Conservation (phyloP, 2,329 filamentous ascomycete genomes). For the Fusarium decemcellulare region DNA sequence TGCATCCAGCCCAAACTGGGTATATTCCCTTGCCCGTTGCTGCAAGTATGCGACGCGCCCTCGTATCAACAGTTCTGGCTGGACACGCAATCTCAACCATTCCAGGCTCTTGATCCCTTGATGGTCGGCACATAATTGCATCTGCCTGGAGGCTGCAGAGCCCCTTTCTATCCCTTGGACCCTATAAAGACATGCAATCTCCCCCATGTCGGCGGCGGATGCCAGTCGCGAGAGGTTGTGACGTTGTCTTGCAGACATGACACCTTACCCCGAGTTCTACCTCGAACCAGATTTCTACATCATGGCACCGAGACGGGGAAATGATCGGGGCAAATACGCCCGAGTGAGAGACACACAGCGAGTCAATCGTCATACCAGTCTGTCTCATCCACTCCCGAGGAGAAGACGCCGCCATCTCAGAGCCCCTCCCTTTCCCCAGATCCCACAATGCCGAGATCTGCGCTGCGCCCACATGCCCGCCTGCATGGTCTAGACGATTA, state of each 20-base stretch:
- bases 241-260: slow-evolving; percentile 26
- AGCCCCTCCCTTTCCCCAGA: slow-evolving; percentile 21
- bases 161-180: slow-evolving; percentile 17
- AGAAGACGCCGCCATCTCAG: not conserved
- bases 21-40: slow-evolving; percentile 25
- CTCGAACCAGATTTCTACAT: slow-evolving; percentile 5
- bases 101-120: slow-evolving; percentile 26
- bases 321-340: slow-evolving; percentile 32
- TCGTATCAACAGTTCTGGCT: slow-evolving; percentile 3
- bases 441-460: slow-evolving; percentile 32
- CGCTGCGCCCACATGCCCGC: slow-evolving; percentile 18
- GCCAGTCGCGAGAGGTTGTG: slow-evolving; percentile 27
- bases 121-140: slow-evolving; percentile 2
- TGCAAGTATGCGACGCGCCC: slow-evolving; percentile 30
- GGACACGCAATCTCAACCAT: slow-evolving; percentile 38
- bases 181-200: slow-evolving; percentile 40
- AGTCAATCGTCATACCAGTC: slow-evolving; percentile 27
- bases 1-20: slow-evolving; percentile 36
- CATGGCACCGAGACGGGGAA: slow-evolving; percentile 31
- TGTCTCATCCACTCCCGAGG: slow-evolving; percentile 4
- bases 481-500: slow-evolving; percentile 1
- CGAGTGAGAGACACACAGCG: slow-evolving; percentile 7
- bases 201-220: slow-evolving; percentile 18
- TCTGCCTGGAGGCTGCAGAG: slow-evolving; percentile 2
- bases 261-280: not conserved